Conservation (phyloP, 2,329 filamentous ascomycete species). For the Aspergillus awamori region DNA sequence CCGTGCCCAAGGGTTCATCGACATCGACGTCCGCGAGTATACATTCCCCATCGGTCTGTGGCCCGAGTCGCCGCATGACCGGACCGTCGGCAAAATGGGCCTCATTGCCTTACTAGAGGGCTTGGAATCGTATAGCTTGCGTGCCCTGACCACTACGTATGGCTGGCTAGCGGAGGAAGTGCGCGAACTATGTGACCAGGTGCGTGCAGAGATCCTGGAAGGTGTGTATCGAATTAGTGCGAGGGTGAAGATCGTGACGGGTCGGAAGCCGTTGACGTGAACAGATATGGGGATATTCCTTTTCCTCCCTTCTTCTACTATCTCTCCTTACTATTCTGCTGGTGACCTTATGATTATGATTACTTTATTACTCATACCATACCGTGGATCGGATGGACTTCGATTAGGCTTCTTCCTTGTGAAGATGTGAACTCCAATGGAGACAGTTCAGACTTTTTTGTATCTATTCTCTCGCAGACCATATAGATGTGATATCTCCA, state of each 20-base stretch:
- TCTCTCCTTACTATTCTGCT: too few species aligned
- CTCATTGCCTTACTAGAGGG: conserved; percentile 45
- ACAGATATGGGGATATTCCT: too few species aligned
- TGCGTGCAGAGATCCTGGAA: conserved; percentile 39
- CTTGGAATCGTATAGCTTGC: conserved; percentile 42
- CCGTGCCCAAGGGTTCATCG: conserved; percentile 48
- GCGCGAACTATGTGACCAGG: conserved; percentile 41
- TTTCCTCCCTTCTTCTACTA: too few species aligned
- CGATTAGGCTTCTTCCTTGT: not conserved
- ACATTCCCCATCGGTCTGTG: conserved; percentile 43
- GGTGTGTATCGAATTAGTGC: conserved; percentile 30
- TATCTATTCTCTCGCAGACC: not conserved
- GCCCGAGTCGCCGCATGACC: conserved; percentile 37
- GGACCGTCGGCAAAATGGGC: conserved; percentile 46
- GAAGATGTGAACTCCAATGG: not conserved
- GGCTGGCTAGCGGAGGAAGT: conserved; percentile 40
- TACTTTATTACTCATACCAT: too few species aligned
- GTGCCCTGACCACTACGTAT: conserved; percentile 38
- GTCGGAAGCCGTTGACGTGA: conserved; percentile 28
- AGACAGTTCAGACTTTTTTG: not conserved
- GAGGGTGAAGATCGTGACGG: conserved; percentile 33
- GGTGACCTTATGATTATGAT: too few species aligned
- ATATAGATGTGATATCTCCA: not conserved
- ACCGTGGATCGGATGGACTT: too few species aligned
- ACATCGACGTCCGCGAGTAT: conserved; percentile 44